Percentiles rank a stretch among this genome's conserved stretches.
Conservation (phyloP, 495 filamentous ascomycete genomes). For the Lentithecium fluviatile region DNA sequence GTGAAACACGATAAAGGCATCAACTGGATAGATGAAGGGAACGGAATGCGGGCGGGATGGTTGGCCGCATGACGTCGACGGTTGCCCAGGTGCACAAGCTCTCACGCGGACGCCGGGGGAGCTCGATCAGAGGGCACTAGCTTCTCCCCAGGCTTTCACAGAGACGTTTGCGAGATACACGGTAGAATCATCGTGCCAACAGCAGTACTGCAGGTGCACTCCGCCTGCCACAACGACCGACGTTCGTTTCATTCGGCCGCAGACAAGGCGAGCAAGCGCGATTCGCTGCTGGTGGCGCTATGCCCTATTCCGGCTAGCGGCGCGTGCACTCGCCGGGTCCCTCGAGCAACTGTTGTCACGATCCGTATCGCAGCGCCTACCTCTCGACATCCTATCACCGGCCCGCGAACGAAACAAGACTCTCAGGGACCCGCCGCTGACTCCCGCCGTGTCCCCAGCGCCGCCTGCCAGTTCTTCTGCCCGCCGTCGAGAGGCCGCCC, state of each 20-base stretch:
- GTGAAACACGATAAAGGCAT: too few relatives aligned
- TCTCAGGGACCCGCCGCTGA: neutral
- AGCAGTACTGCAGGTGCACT: too few relatives aligned
- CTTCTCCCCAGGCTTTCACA: too few relatives aligned
- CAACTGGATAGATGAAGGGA: too few relatives aligned
- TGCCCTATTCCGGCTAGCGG: neutral
- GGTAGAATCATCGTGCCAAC: too few relatives aligned
- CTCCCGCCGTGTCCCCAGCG: neutral
- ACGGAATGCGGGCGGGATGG: too few relatives aligned
- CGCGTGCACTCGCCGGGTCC: neutral
- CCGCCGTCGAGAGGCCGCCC: slow-evolving; percentile 23
- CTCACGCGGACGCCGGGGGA: too few relatives aligned
- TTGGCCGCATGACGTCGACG: too few relatives aligned
- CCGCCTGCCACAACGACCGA: too few relatives aligned
- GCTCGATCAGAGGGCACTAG: too few relatives aligned
- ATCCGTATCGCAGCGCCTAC: neutral
- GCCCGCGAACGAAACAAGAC: neutral
- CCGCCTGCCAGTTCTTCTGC: slow-evolving; percentile 3
- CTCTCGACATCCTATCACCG: neutral
- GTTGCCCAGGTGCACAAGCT: too few relatives aligned
- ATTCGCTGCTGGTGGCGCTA: neutral
- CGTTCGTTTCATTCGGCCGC: neutral
- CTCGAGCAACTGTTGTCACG: neutral
- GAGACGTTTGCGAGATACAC: too few relatives aligned
- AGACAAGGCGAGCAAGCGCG: neutral